Evolutionary conservation across 805 yeast species (phyloP).

Genomic region (Teunomyces kruisii): DNA sequence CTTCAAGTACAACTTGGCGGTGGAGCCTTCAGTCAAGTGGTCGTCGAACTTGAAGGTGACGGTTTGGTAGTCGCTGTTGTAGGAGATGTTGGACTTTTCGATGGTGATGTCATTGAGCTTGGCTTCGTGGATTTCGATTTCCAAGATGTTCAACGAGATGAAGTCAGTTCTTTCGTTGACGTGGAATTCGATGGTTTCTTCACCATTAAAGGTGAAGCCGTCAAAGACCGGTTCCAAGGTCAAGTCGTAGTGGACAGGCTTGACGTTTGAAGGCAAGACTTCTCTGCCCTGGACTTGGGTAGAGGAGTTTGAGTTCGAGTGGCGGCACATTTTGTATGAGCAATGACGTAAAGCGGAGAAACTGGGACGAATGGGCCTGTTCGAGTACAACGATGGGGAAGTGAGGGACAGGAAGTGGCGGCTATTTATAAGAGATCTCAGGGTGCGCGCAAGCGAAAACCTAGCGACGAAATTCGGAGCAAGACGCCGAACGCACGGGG

Average conservation of each 20-base stretch:
- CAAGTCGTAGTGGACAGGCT: slow-evolving; percentile 41
- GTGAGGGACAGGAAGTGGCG: neutral
- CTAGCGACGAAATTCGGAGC: neutral
- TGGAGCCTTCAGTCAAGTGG: slow-evolving; percentile 32
- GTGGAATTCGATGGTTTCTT: slow-evolving; percentile 51
- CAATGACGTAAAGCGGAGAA: neutral
- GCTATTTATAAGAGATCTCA: slow-evolving; percentile 1
- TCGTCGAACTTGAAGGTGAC: slow-evolving; percentile 42
- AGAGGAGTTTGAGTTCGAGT: slow-evolving; percentile 1
- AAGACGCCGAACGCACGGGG: slow-evolving; percentile 1
- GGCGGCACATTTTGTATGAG: slow-evolving; percentile 6
- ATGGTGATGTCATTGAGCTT: slow-evolving; percentile 28
- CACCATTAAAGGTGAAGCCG: slow-evolving; percentile 60
- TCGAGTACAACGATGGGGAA: neutral
- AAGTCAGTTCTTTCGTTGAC: slow-evolving; percentile 48
- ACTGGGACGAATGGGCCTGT: neutral
- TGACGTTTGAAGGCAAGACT: slow-evolving; percentile 43
- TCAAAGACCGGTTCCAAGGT: slow-evolving; percentile 47
- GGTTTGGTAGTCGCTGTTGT: slow-evolving; percentile 39
- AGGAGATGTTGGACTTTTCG: slow-evolving; percentile 17
- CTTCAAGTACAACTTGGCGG: slow-evolving; percentile 46
- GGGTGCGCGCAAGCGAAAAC: slow-evolving; percentile 1
- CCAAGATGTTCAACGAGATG: slow-evolving; percentile 61
- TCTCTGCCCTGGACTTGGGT: slow-evolving; percentile 26
- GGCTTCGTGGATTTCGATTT: slow-evolving; percentile 59